phyloP scores from a whole-genome alignment of 164 flowering plant species.

The Malania oleifera region DNA sequence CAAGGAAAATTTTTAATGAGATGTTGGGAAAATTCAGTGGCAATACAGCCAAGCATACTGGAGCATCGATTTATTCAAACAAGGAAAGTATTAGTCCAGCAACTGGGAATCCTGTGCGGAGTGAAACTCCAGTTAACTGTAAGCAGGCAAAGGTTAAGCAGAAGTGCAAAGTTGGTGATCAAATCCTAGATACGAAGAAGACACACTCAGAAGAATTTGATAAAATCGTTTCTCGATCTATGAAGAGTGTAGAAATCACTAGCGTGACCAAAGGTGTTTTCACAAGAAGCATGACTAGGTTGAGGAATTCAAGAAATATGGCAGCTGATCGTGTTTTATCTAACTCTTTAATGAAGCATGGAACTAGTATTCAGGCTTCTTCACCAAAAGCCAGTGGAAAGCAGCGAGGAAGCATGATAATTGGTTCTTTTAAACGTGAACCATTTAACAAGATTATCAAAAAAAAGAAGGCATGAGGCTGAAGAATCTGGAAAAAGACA shows the following conservation, averaged over 20 bases:
- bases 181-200: neutral
- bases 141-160: neutral
- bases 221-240: neutral
- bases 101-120: neutral
- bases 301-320: neutral
- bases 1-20: slow-evolving; percentile 6
- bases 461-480: no score
- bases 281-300: slow-evolving; percentile 22
- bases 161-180: neutral
- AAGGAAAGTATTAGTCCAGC: neutral
- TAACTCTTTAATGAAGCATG: no score
- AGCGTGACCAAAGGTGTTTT: slow-evolving; percentile 5
- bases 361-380: no score
- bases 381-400: no score
- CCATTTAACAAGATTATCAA: no score
- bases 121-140: neutral
- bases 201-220: neutral
- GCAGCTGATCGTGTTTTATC: no score
- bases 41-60: neutral
- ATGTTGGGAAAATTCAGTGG: neutral
- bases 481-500: no score
- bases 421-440: no score
- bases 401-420: no score
- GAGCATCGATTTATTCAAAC: neutral
- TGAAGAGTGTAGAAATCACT: neutral